Conservation (phyloP, 441 rosid genomes). For the Syzygium syzygioides region DNA sequence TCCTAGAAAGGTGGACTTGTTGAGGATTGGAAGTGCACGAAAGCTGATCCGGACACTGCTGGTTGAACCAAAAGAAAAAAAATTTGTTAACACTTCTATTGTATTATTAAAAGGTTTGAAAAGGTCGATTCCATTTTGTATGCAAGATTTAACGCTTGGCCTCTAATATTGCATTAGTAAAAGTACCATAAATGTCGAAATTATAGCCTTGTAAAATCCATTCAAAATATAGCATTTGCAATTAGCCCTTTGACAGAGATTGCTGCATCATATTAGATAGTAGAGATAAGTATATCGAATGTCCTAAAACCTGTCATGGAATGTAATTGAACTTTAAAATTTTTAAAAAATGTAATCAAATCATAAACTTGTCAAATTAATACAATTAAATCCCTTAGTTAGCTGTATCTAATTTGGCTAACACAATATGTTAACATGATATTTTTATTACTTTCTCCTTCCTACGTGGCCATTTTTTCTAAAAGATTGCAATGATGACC, state of each 20-base stretch:
- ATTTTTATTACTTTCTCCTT: neutral
- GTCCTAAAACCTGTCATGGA: accelerated
- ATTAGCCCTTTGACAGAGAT: neutral
- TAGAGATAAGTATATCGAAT: neutral
- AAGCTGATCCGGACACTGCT: accelerated
- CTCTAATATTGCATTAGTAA: neutral
- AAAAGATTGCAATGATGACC: neutral
- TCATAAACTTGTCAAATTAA: neutral
- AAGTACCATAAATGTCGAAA: neutral
- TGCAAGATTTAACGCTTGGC: neutral
- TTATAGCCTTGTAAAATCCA: neutral
- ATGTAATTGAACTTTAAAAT: neutral
- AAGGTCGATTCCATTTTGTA: neutral
- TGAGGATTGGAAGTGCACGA: neutral
- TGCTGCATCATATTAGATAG: neutral
- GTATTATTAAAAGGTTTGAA: neutral
- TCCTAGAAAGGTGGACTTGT: neutral
- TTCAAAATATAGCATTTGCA: neutral
- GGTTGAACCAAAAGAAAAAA: accelerated
- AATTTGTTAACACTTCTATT: accelerated
- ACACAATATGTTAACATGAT: neutral
- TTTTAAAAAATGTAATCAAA: neutral
- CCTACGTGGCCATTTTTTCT: neutral
- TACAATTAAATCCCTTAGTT: neutral
- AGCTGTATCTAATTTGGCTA: neutral